A percentile compares a stretch with the other conserved stretches of the same genome.
Evolutionary conservation across 306 rosid species (phyloP).

Genomic region (Trichosanthes truncata): DNA sequence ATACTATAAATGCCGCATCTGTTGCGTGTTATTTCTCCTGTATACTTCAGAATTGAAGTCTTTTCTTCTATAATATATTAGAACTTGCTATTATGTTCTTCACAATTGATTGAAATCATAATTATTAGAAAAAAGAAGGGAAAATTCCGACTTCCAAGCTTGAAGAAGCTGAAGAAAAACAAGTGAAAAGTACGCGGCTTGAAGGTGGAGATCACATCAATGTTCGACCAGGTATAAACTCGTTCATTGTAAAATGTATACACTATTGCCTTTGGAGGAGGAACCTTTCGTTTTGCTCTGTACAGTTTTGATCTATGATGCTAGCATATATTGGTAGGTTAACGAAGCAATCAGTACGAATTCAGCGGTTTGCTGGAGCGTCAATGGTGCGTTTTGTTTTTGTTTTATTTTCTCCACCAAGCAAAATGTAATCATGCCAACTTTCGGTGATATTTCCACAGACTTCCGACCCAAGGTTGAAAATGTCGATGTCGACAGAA

Average conservation of each 20-base stretch:
- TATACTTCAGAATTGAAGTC: neutral
- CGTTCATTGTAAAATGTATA: neutral
- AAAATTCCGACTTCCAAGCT: neutral
- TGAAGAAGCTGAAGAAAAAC: neutral
- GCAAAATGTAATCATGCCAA: neutral
- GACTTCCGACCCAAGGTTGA: no score
- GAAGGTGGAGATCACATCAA: neutral
- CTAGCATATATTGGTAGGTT: neutral
- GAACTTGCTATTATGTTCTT: neutral
- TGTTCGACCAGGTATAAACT: neutral
- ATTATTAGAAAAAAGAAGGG: neutral
- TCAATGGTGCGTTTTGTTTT: neutral
- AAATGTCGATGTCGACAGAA: no score
- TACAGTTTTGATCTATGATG: neutral
- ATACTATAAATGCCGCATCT: neutral
- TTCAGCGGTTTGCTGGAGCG: neutral
- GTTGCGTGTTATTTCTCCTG: neutral
- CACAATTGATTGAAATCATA: neutral
- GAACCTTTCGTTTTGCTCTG: neutral
- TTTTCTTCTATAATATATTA: neutral
- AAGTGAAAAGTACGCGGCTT: neutral
- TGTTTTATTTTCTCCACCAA: neutral
- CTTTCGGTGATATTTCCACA: neutral
- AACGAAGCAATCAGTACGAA: neutral
- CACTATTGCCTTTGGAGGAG: neutral